phyloP scores from a whole-genome alignment of 768 basidiomycete species.

The Boletus patriciae region DNA sequence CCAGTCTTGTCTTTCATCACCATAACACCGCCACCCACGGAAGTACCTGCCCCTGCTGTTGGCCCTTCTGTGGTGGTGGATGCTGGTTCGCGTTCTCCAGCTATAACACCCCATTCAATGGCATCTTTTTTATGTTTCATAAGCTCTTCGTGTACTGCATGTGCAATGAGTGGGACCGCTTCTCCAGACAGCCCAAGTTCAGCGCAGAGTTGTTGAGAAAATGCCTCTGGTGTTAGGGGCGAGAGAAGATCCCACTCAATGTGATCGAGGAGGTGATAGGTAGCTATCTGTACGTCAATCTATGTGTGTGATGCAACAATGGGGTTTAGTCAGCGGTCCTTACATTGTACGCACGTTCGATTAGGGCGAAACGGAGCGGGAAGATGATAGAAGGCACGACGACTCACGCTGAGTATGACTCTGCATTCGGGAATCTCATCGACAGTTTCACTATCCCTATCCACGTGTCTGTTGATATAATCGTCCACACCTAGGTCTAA shows the following conservation, averaged over 20 bases:
- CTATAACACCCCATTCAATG: conserved; percentile 90
- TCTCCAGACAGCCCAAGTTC: conserved; percentile 90
- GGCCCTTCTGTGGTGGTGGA: conserved; percentile 20
- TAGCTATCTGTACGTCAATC: conserved; percentile 97
- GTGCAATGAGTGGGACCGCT: conserved; percentile 84
- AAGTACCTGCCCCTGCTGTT: conserved; percentile 5
- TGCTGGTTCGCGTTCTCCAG: conserved; percentile 45
- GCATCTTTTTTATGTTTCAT: conserved; percentile 94
- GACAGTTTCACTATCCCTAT: conserved; percentile 43
- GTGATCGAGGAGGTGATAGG: conserved; percentile 87
- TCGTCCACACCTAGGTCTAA: conserved; percentile 62
- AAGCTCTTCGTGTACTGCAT: conserved; percentile 94
- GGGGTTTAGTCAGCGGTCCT: conserved; percentile 10
- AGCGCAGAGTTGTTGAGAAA: conserved; percentile 72
- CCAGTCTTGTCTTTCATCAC: conserved; percentile 82
- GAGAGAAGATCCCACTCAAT: conserved; percentile 99
- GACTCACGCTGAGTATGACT: conserved; percentile 73
- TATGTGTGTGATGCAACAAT: conserved; percentile 31
- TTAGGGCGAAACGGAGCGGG: conserved; percentile 12
- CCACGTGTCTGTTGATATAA: conserved; percentile 15
- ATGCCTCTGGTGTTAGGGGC: conserved; percentile 83
- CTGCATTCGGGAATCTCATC: conserved; percentile 76
- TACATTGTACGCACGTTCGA: conserved; percentile 16
- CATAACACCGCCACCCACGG: conserved; percentile 42
- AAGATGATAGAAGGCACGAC: conserved; percentile 10